These are phyloP conservation scores for Psilocybe azurescens DNA, from an alignment of 768 basidiomycete genomes.

Conservation along the genomic window DNA sequence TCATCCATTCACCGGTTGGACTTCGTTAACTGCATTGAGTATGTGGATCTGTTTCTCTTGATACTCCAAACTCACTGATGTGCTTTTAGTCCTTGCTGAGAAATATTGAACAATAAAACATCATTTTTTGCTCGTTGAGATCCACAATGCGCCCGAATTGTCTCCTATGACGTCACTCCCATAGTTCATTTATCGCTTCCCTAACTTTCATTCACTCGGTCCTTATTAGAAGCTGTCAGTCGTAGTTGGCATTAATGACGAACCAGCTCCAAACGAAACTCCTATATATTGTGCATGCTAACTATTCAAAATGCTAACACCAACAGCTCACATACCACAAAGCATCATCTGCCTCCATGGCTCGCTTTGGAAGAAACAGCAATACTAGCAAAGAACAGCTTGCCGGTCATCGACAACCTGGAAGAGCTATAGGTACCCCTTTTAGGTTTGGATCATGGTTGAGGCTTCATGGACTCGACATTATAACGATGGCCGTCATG, in stretches of 20 bases:
- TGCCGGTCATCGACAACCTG: conserved; percentile 12
- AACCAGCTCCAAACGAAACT: conserved; percentile 11
- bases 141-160: not conserved
- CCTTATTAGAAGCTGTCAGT: not conserved
- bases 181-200: not conserved
- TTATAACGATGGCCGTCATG: conserved; percentile 63
- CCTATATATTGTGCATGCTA: conserved; percentile 11
- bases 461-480: conserved; percentile 52
- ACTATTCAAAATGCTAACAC: not conserved
- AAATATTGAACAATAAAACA: conserved; percentile 31
- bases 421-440: conserved; percentile 21
- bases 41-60: conserved; percentile 38
- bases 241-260: conserved; percentile 16
- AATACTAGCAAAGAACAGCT: conserved; percentile 15
- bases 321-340: conserved; percentile 1
- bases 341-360: conserved; percentile 12
- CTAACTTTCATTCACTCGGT: not conserved
- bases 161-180: conserved; percentile 2
- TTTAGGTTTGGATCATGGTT: conserved; percentile 46
- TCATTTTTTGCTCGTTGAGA: conserved; percentile 1
- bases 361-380: conserved; percentile 22
- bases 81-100: conserved; percentile 36
- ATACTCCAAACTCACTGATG: not conserved
- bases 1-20: conserved; percentile 98
- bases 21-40: conserved; percentile 89